Percentiles rank a stretch among this genome's conserved stretches.
phyloP scores from a whole-genome alignment of 257 asterid species.

The Verbascum thapsus region DNA sequence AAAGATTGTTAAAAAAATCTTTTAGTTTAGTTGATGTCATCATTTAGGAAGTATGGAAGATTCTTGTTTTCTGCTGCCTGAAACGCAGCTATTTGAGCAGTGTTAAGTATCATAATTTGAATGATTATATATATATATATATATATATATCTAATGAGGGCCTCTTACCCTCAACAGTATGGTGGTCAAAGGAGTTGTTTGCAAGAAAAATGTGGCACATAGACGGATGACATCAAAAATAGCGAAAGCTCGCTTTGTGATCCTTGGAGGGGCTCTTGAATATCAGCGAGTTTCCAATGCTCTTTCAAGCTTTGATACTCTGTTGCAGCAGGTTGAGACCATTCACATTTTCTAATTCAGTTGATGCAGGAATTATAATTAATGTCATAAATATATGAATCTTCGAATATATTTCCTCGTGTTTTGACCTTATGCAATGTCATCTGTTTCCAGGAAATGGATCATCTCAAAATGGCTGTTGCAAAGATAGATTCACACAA shows the following conservation, averaged over 20 bases:
- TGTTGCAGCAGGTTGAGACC: slow-evolving; percentile 85
- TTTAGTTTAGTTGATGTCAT: too few relatives aligned
- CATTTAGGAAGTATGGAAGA: too few relatives aligned
- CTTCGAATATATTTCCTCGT: slow-evolving; percentile 16
- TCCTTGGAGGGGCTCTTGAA: slow-evolving; percentile 97
- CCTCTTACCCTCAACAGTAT: slow-evolving; percentile 46
- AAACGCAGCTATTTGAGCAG: too few relatives aligned
- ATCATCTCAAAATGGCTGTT: slow-evolving; percentile 98
- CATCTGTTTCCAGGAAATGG: slow-evolving; percentile 74
- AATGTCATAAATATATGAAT: not conserved
- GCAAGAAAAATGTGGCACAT: slow-evolving; percentile 95
- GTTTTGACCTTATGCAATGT: slow-evolving; percentile 32
- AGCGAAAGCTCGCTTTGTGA: slow-evolving; percentile 82
- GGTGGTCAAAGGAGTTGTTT: slow-evolving; percentile 91
- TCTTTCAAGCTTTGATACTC: slow-evolving; percentile 90
- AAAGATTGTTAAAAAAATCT: too few relatives aligned
- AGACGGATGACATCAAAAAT: slow-evolving; percentile 87
- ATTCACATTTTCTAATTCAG: slow-evolving; percentile 23
- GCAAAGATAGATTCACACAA: slow-evolving; percentile 84
- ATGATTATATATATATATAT: slow-evolving; percentile 20
- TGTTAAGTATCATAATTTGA: too few relatives aligned
- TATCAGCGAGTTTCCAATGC: slow-evolving; percentile 91
- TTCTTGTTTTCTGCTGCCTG: too few relatives aligned
- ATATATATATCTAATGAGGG: slow-evolving; percentile 30
- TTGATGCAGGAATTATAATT: not conserved